phyloP scores from a whole-genome alignment of 1,284 basidiomycete species.

The Malassezia globosa region DNA sequence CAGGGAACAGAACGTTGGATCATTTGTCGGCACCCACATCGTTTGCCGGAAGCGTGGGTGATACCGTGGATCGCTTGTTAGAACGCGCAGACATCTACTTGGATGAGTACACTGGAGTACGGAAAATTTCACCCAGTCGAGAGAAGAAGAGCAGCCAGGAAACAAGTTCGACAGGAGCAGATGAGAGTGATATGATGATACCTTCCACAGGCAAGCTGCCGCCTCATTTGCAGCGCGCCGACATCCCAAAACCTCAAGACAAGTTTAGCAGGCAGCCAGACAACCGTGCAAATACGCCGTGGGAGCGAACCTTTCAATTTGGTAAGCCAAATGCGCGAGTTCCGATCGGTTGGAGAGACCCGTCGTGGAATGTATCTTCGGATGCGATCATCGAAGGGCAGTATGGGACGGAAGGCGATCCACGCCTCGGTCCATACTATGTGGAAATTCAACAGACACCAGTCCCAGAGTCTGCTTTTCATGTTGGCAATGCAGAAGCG shows the following conservation, averaged over 20 bases:
- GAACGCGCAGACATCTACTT: slow-evolving; percentile 73
- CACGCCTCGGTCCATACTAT: slow-evolving; percentile 39
- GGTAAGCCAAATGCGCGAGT: slow-evolving; percentile 42
- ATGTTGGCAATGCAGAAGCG: slow-evolving; percentile 16
- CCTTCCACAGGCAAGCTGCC: slow-evolving; percentile 32
- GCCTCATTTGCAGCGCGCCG: slow-evolving; percentile 30
- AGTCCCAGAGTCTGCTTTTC: slow-evolving; percentile 48
- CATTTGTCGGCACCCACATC: not conserved
- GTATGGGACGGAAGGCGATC: slow-evolving; percentile 42
- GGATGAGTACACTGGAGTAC: slow-evolving; percentile 58
- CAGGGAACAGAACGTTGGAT: not conserved
- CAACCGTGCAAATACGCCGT: slow-evolving; percentile 25
- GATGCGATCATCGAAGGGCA: slow-evolving; percentile 20
- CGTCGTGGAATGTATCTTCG: slow-evolving; percentile 4
- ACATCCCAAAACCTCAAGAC: slow-evolving; percentile 37
- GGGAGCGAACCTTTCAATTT: slow-evolving; percentile 26
- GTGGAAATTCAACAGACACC: slow-evolving; percentile 31
- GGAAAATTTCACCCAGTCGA: not conserved
- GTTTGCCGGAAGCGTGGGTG: slow-evolving; percentile 66
- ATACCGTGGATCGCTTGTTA: slow-evolving; percentile 69
- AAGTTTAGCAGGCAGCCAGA: slow-evolving; percentile 36
- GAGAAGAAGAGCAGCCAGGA: not conserved
- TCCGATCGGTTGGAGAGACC: slow-evolving; percentile 23
- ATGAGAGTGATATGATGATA: slow-evolving; percentile 8
- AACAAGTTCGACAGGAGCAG: slow-evolving; percentile 13